Conservation (phyloP, 176 grass and related monocot species). For the Carex cristatella region DNA sequence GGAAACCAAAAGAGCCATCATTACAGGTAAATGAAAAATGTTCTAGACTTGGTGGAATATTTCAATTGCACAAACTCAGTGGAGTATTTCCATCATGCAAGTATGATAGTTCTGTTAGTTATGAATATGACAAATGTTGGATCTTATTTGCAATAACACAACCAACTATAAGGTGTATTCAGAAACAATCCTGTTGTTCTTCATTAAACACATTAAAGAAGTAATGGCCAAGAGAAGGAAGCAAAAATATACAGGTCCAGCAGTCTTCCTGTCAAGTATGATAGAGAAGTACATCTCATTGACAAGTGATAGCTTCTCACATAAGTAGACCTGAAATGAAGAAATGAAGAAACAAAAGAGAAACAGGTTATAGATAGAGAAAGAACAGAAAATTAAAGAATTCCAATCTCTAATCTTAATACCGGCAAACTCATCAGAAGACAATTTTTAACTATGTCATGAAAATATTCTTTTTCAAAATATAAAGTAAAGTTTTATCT, state of each 20-base stretch:
- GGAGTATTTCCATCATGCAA: neutral
- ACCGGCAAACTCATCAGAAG: neutral
- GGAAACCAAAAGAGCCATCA: neutral
- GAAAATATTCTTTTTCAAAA: neutral
- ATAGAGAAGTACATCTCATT: conserved; percentile 99
- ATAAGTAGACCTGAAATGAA: conserved; percentile 79
- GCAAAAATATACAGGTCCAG: conserved; percentile 74
- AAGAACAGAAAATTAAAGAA: neutral
- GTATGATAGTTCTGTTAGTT: neutral
- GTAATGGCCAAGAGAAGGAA: neutral
- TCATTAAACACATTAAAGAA: neutral
- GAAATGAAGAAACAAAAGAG: conserved; percentile 13
- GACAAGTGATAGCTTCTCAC: conserved; percentile 88
- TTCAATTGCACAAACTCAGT: neutral
- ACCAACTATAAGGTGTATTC: neutral
- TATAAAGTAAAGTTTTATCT: neutral
- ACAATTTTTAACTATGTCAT: neutral
- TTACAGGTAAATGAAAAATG: neutral
- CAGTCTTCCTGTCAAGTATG: conserved; percentile 82
- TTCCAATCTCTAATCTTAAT: neutral
- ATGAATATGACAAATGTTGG: neutral
- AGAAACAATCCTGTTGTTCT: neutral
- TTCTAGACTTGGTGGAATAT: neutral
- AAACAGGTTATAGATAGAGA: neutral
- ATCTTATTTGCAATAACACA: neutral